A percentile compares a stretch with the other conserved stretches of the same genome.
These are phyloP conservation scores for Cryptococcus hybrid DNA, from an alignment of 1,284 basidiomycete genomes.

Conservation along the genomic window DNA sequence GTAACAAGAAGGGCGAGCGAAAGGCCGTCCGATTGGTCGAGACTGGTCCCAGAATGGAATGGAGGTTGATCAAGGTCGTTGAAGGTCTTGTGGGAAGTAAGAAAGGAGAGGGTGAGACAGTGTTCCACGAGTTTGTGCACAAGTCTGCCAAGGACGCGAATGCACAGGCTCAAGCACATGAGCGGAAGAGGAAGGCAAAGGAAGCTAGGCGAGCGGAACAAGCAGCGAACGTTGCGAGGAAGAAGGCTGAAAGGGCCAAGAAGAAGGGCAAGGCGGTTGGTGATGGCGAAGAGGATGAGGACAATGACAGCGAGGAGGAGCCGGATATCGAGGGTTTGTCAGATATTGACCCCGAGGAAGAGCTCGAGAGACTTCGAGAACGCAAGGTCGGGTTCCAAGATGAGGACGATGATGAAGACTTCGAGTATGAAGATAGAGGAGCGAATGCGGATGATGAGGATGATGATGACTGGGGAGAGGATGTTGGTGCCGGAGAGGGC, in stretches of 20 bases:
- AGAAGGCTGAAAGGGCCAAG: constrained; percentile 49
- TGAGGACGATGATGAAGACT: constrained; percentile 44
- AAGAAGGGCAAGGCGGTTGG: constrained; percentile 21
- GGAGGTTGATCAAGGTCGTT: constrained; percentile 88
- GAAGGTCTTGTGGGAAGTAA: constrained; percentile 80
- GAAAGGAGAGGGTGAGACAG: constrained; percentile 70
- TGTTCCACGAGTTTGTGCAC: constrained; percentile 89
- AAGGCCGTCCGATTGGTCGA: constrained; percentile 90
- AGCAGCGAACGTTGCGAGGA: constrained; percentile 78
- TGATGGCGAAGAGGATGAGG: constrained; percentile 48
- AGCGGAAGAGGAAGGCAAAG: constrained; percentile 68
- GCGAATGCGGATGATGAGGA: constrained; percentile 62
- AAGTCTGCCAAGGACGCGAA: constrained; percentile 71
- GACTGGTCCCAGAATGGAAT: constrained; percentile 92
- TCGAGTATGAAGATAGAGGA: constrained; percentile 45
- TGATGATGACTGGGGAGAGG: constrained; percentile 12
- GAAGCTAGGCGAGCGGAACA: constrained; percentile 80
- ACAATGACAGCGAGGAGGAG: constrained; percentile 48
- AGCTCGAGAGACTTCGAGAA: constrained; percentile 34
- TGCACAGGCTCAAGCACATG: constrained; percentile 68
- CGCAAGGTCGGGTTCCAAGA: constrained; percentile 25
- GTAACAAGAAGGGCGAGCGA: constrained; percentile 85
- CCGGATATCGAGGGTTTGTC: constrained; percentile 49
- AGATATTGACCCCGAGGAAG: constrained; percentile 48
- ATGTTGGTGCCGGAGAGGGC: constrained; percentile 12